Evolutionary conservation across 2,329 filamentous ascomycete genomes (phyloP).

Genomic region (Monilinia polystroma): DNA sequence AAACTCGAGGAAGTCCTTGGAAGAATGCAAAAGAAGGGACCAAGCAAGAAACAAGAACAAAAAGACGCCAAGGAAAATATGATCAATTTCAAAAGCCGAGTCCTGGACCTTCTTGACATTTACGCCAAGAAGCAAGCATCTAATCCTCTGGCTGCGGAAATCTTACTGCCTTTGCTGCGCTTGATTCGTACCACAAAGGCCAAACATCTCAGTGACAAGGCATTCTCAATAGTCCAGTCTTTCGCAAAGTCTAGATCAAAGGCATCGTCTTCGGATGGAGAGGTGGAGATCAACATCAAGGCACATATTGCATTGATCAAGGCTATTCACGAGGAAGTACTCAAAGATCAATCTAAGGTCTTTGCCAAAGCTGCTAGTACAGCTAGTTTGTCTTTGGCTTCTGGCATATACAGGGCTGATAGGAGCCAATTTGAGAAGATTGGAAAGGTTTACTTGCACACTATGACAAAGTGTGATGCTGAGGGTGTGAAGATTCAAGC

Average conservation of each 20-base stretch:
- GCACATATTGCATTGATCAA: slow-evolving; percentile 54
- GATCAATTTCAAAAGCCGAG: slow-evolving; percentile 90
- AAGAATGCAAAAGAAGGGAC: slow-evolving; percentile 61
- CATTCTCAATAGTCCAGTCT: slow-evolving; percentile 67
- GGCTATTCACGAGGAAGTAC: slow-evolving; percentile 67
- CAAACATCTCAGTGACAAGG: slow-evolving; percentile 73
- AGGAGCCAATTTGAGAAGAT: slow-evolving; percentile 54
- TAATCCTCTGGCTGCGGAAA: slow-evolving; percentile 63
- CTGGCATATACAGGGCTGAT: slow-evolving; percentile 57
- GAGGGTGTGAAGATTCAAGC: slow-evolving; percentile 60
- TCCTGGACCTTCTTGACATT: slow-evolving; percentile 82
- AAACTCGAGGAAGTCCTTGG: slow-evolving; percentile 84
- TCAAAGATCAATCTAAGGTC: slow-evolving; percentile 61
- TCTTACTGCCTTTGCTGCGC: slow-evolving; percentile 74
- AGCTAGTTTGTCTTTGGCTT: slow-evolving; percentile 66
- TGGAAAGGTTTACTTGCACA: slow-evolving; percentile 63
- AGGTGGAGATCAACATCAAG: slow-evolving; percentile 45
- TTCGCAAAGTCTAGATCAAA: slow-evolving; percentile 68
- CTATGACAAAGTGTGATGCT: slow-evolving; percentile 58
- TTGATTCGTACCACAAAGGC: slow-evolving; percentile 74
- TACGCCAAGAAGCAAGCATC: slow-evolving; percentile 78
- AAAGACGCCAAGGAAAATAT: slow-evolving; percentile 87
- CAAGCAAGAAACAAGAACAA: slow-evolving; percentile 75
- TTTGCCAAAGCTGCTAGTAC: slow-evolving; percentile 75
- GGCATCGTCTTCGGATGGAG: slow-evolving; percentile 47